These are phyloP conservation scores for Pseudozyma sp. DNA, from an alignment of 1,284 basidiomycete species.

Conservation along the genomic window DNA sequence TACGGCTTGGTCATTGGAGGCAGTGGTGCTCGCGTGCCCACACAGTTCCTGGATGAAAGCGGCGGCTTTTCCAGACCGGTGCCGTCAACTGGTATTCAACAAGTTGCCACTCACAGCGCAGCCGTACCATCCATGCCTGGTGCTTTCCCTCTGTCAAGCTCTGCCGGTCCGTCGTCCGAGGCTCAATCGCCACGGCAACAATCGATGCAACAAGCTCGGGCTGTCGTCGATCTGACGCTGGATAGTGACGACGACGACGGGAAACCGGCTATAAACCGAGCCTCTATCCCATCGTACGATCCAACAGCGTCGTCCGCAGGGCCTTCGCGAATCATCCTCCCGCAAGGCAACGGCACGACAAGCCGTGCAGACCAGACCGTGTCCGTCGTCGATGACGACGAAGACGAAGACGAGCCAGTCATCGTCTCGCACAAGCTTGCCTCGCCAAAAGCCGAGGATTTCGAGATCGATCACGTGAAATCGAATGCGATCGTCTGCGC, in stretches of 20 bases:
- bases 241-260: conserved; percentile 41
- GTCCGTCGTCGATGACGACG: conserved; percentile 41
- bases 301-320: background rate
- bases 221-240: conserved; percentile 41
- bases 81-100: background rate
- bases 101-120: background rate
- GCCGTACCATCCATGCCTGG: conserved; percentile 10
- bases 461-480: conserved; percentile 44
- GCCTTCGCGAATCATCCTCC: conserved; percentile 1
- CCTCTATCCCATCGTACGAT: background rate
- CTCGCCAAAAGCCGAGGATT: conserved; percentile 14
- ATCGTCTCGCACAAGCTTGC: conserved; percentile 44
- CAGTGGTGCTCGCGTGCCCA: conserved; percentile 60
- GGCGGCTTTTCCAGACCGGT: conserved; percentile 38
- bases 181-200: background rate
- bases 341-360: conserved; percentile 3
- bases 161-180: background rate
- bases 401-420: conserved; percentile 55
- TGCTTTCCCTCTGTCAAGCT: conserved; percentile 2
- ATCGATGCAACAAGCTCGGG: background rate
- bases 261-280: conserved; percentile 9
- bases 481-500: conserved; percentile 60
- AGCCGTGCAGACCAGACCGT: background rate
- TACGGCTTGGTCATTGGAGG: conserved; percentile 47
- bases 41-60: conserved; percentile 45